Base-by-base conservation (phyloP, 2,329 filamentous ascomycete genomes). In the Stemphylium vesicarium region DNA sequence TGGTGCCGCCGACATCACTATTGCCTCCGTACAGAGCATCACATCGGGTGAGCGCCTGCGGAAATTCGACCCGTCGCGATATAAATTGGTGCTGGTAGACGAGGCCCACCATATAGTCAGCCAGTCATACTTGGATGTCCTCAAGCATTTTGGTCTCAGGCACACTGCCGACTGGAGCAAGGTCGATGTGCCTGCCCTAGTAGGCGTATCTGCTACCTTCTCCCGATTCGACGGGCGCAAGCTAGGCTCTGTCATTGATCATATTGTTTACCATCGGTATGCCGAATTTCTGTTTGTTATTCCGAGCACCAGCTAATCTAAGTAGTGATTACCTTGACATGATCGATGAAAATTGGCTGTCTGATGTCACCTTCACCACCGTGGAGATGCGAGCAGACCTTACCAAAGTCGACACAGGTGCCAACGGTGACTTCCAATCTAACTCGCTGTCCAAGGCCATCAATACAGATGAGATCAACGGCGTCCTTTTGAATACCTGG, bases 71-170 rank as follows among this genome's bases (percentile, higher is more conserved):
- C 90, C 92, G 0, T 75, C 75, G 0, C 80, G 80, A 7, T 98
- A 94, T 81, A 99, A 99, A 76, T 85, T 99, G 0, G 80, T 99
- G 0, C 82, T 99, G 2, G 94, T 99, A 4, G 95, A 99, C 62
- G 95, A 99, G 77, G 95, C 94, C 4, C 95, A 99, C 73, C 95
- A 99, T 75, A 96, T 98, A 48, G 93, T 97, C 39, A 90, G 95
- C 0, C 82, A 85, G 2, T 86, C 87, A 7, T 98, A 98, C 69
- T 81, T 96, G 58, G 82, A 84, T 37, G 83, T 87, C 0, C 79
- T 99, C 42, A 80, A 83, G n/a, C 86, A 98, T 74, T 96, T 99
- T 72, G 85, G 88, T 0, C 82, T 96, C 60, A 79, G 81, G 11
- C 76, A 85, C 50, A 66, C 77, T 78, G 60, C 75, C 64, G 52